Conservation (phyloP, 371 early-diverging fungal genomes). For the Circinella minor region DNA sequence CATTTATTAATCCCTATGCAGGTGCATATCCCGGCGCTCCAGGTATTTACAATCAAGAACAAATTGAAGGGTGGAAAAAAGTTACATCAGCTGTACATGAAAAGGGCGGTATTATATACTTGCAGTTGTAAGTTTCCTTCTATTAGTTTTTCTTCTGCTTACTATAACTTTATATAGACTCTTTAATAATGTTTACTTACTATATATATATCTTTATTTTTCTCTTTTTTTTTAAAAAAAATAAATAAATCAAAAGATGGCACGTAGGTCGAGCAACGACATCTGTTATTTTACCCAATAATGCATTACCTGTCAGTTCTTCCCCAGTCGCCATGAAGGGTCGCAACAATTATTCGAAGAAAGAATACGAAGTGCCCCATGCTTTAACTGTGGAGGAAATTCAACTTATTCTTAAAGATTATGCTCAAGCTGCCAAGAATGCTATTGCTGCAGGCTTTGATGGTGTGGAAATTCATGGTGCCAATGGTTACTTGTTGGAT, state of each 20-base stretch:
- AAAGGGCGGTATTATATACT: slow-evolving; percentile 59
- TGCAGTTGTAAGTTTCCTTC: slow-evolving; percentile 33
- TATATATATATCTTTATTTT: no score
- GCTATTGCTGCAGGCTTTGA: slow-evolving; percentile 62
- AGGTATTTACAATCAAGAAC: slow-evolving; percentile 55
- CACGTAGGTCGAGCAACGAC: slow-evolving; percentile 25
- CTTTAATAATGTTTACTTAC: no score
- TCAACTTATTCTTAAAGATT: slow-evolving; percentile 54
- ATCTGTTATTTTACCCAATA: slow-evolving; percentile 9
- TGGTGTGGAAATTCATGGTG: slow-evolving; percentile 71
- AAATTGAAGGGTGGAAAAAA: slow-evolving; percentile 62
- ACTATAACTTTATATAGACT: no score
- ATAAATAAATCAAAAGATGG: slow-evolving; percentile 9
- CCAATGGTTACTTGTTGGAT: slow-evolving; percentile 66
- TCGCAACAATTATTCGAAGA: slow-evolving; percentile 4
- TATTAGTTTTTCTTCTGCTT: no score
- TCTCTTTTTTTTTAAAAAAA: no score
- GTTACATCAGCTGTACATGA: slow-evolving; percentile 62
- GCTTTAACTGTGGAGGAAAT: slow-evolving; percentile 72
- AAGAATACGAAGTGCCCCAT: slow-evolving; percentile 51
- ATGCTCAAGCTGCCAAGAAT: slow-evolving; percentile 51
- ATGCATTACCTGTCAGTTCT: slow-evolving; percentile 17
- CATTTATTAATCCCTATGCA: slow-evolving; percentile 49
- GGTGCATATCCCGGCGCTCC: slow-evolving; percentile 42
- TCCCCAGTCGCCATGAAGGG: slow-evolving; percentile 30